These are phyloP conservation scores for Sergeia podlipaevii DNA, from an alignment of 208 protist genomes.

Conservation along the genomic window DNA sequence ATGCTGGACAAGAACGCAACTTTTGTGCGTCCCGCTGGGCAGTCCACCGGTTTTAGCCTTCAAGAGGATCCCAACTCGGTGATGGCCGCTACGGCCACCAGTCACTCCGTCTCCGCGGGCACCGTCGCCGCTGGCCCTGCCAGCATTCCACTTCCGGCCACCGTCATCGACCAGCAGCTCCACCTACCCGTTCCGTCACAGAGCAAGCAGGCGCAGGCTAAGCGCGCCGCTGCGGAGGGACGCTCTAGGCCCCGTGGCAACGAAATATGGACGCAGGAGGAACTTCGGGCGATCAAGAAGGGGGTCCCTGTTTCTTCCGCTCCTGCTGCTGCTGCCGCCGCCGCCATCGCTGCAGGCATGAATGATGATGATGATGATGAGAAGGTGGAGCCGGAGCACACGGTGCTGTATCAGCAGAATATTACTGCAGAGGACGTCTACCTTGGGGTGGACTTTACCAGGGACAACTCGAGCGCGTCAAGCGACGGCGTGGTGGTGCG, in stretches of 20 bases:
- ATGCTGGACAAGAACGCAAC: slow-evolving; percentile 71
- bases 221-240: background rate
- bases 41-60: slow-evolving; percentile 70
- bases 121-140: slow-evolving; percentile 19
- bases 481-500: slow-evolving; percentile 76
- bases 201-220: slow-evolving; percentile 38
- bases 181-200: slow-evolving; percentile 64
- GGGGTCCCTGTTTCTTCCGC: slow-evolving; percentile 1
- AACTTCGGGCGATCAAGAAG: slow-evolving; percentile 25
- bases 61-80: slow-evolving; percentile 10
- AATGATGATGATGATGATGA: slow-evolving; percentile 11
- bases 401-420: slow-evolving; percentile 76
- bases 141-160: slow-evolving; percentile 62
- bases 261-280: slow-evolving; percentile 81
- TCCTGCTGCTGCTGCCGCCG: slow-evolving; percentile 3
- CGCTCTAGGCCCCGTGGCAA: slow-evolving; percentile 36
- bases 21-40: slow-evolving; percentile 62
- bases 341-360: slow-evolving; percentile 4
- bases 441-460: slow-evolving; percentile 72
- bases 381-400: slow-evolving; percentile 53
- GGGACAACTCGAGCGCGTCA: slow-evolving; percentile 35
- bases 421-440: slow-evolving; percentile 84
- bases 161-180: slow-evolving; percentile 73
- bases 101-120: background rate
- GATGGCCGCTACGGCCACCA: background rate